These are phyloP conservation scores for Trametes cubensis DNA, from an alignment of 768 basidiomycete species.

Conservation along the genomic window DNA sequence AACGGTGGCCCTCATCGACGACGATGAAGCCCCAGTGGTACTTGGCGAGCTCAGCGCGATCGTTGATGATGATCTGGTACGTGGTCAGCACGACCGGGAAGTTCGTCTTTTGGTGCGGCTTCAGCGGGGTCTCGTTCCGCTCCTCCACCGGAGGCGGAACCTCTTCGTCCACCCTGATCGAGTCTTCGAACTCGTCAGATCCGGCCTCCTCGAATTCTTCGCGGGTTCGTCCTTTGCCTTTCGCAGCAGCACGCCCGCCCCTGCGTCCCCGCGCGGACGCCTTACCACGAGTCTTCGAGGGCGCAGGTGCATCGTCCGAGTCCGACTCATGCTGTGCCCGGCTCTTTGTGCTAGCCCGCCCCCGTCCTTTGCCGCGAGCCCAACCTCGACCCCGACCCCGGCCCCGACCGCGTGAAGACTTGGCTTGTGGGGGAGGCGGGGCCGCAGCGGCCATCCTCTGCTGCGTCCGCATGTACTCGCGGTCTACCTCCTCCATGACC, in stretches of 20 bases:
- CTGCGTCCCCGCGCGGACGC: neutral
- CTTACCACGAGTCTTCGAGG: slow-evolving; percentile 1
- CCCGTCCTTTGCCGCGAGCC: neutral
- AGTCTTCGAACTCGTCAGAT: slow-evolving; percentile 22
- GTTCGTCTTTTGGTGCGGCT: slow-evolving; percentile 38
- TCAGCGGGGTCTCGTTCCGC: slow-evolving; percentile 22
- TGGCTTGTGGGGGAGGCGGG: slow-evolving; percentile 25
- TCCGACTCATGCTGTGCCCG: slow-evolving; percentile 10
- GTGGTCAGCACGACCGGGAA: slow-evolving; percentile 91
- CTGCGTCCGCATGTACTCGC: slow-evolving; percentile 29
- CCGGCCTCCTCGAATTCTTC: slow-evolving; percentile 9
- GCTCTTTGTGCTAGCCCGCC: neutral
- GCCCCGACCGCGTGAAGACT: neutral
- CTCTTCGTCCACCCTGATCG: slow-evolving; percentile 17
- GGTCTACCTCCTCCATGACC: slow-evolving; percentile 34
- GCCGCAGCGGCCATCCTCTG: slow-evolving; percentile 31
- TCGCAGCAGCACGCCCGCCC: neutral
- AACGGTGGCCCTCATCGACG: slow-evolving; percentile 92
- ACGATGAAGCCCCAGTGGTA: slow-evolving; percentile 92
- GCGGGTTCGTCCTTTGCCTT: neutral
- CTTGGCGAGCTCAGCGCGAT: slow-evolving; percentile 63
- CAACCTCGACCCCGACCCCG: slow-evolving; percentile 2
- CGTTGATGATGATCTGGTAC: slow-evolving; percentile 90
- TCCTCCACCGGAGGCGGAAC: slow-evolving; percentile 1
- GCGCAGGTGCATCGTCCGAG: slow-evolving; percentile 7